Evolutionary conservation across 1,139 yeast species (phyloP), one percentile per base, ranked within the genome.

Genomic region (Hyphopichia khmerensis): DNA sequence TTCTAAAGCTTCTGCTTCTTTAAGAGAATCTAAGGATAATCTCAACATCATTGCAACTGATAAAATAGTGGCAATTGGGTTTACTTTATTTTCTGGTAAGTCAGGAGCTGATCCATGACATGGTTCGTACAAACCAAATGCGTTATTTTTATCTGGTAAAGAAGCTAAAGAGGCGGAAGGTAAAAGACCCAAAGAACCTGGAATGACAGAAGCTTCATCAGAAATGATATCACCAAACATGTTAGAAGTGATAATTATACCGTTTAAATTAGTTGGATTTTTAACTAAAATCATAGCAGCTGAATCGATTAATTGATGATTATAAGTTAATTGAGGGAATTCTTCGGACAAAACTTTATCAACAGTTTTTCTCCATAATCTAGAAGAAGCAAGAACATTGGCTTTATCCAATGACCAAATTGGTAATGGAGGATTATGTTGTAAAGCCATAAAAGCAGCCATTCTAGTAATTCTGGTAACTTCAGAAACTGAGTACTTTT

Each of bases 61-160:
- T 58, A 93, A 77, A 55, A 93, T 91, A 26, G 97, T 88, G 40
- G 97, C 99, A 43, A 91, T 69, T 41, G 99, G 99, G 67, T 93
- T 93, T 44, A 90, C 99, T 71, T 87, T 86, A 63, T 89, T 88
- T 47, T 72, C 74, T 41, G 84, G 84, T 60, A 93, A 79, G 65
- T 93, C 99, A 36, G 99, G 99, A 23, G 99, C 99, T 35, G 96
- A 86, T 38, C 99, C 99, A 65, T 93, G 99, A 62, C 98, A 91
- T 52, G 99, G 99, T 70, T 93, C 99, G 65, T 93, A 93, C 49
- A 93, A 77, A 48, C 99, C 99, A 62, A 93, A 90, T 0, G 98
- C 98, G 39, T 79, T 73, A 75, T 91, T 91, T 38, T 91, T 82
- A 65, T 91, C 97, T 45, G 99, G 99, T 57, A 93, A 77, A 15